Conservation (phyloP, 306 rosid species). For the Casuarina glauca region DNA sequence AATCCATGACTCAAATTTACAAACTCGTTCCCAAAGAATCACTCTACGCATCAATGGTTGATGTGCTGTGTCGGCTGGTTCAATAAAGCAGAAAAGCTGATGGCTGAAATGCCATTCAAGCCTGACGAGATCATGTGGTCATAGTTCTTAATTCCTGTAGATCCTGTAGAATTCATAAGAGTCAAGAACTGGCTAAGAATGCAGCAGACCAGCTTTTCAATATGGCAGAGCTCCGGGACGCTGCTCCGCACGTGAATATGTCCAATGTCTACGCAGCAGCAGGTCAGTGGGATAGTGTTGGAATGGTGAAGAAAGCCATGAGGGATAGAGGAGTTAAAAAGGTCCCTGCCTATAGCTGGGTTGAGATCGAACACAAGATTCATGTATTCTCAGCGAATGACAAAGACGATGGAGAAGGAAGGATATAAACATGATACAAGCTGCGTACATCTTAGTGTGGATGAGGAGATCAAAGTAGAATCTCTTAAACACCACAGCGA, state of each 20-base stretch:
- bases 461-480: constrained; percentile 60
- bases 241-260: constrained; percentile 76
- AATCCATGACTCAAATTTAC: constrained; percentile 51
- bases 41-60: constrained; percentile 77
- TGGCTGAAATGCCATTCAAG: constrained; percentile 72
- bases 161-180: constrained; percentile 82
- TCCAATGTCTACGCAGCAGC: constrained; percentile 84
- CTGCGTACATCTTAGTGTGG: constrained; percentile 75
- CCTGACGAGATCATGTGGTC: constrained; percentile 88
- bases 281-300: constrained; percentile 83
- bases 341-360: constrained; percentile 80
- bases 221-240: constrained; percentile 65
- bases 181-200: constrained; percentile 67
- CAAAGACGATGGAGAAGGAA: constrained; percentile 59
- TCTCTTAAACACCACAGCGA: constrained; percentile 85
- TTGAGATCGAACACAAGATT: constrained; percentile 64
- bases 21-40: constrained; percentile 65
- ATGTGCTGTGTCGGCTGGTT: constrained; percentile 80
- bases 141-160: constrained; percentile 46
- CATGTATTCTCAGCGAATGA: constrained; percentile 75
- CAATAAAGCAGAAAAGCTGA: constrained; percentile 67
- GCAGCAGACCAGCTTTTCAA: constrained; percentile 74
- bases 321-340: constrained; percentile 80
- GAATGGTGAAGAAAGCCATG: constrained; percentile 78
- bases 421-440: constrained; percentile 77